Evolutionary conservation across 352 stramenopile species (phyloP).

Genomic region (Phytophthora pluvialis): DNA sequence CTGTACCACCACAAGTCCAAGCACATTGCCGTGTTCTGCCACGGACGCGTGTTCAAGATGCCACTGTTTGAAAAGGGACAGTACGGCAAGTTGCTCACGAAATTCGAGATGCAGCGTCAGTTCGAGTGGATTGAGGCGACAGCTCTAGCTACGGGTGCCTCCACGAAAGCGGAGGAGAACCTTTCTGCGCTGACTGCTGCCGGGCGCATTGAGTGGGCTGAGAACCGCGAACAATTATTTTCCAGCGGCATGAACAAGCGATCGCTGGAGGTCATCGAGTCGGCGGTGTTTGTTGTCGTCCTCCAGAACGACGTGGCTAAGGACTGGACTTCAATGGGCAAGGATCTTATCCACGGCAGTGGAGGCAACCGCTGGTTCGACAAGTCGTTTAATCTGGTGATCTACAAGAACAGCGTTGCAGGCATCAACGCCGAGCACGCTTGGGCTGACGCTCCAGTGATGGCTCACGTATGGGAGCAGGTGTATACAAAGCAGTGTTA

Average conservation of each 20-base stretch:
- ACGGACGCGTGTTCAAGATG: slow-evolving; percentile 91
- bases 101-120: slow-evolving; percentile 84
- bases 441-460: slow-evolving; percentile 90
- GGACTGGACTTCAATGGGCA: slow-evolving; percentile 74
- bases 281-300: slow-evolving; percentile 78
- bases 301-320: slow-evolving; percentile 67
- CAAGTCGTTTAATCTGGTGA: slow-evolving; percentile 96
- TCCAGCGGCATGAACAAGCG: slow-evolving; percentile 88
- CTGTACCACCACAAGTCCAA: slow-evolving; percentile 77
- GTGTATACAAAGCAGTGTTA: slow-evolving; percentile 70
- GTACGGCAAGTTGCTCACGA: slow-evolving; percentile 72
- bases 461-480: slow-evolving; percentile 87
- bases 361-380: slow-evolving; percentile 97
- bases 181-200: slow-evolving; percentile 83
- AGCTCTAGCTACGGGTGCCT: slow-evolving; percentile 41
- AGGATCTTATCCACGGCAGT: slow-evolving; percentile 83
- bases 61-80: slow-evolving; percentile 84
- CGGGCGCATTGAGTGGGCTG: slow-evolving; percentile 87
- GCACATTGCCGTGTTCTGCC: slow-evolving; percentile 88
- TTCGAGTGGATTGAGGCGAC: slow-evolving; percentile 75
- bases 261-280: slow-evolving; percentile 82
- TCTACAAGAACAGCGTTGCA: slow-evolving; percentile 94
- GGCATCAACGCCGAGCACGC: slow-evolving; percentile 96
- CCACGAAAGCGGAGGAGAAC: slow-evolving; percentile 52
- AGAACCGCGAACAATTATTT: slow-evolving; percentile 90